These are phyloP conservation scores for Aspergillus olivimuriae DNA, from an alignment of 495 filamentous ascomycete genomes.

Conservation along the genomic window DNA sequence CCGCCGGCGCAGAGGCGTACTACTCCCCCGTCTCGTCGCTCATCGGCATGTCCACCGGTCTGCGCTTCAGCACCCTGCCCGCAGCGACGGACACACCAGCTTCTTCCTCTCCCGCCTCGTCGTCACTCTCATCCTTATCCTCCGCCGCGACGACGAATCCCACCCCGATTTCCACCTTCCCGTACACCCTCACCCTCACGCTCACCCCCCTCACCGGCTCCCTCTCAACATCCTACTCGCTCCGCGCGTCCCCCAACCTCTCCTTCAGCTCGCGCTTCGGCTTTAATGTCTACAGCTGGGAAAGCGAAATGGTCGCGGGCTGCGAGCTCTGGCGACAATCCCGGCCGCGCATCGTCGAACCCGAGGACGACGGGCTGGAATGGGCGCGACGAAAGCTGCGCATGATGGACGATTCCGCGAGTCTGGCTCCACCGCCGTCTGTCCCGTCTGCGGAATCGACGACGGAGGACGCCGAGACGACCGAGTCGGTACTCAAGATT, in stretches of 20 bases:
- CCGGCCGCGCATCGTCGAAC: slow-evolving; percentile 28
- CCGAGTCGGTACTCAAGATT: slow-evolving; percentile 84
- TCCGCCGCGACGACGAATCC: slow-evolving; percentile 16
- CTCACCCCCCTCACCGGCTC: slow-evolving; percentile 91
- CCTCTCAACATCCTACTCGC: slow-evolving; percentile 81
- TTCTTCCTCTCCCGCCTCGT: slow-evolving; percentile 13
- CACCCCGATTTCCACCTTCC: slow-evolving; percentile 51
- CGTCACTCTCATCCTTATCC: slow-evolving; percentile 12
- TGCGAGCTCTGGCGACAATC: slow-evolving; percentile 77
- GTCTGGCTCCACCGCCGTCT: slow-evolving; percentile 13
- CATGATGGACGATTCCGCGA: slow-evolving; percentile 18
- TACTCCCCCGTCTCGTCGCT: slow-evolving; percentile 90
- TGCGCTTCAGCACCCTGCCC: slow-evolving; percentile 89
- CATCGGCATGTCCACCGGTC: slow-evolving; percentile 72
- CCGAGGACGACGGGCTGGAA: slow-evolving; percentile 34
- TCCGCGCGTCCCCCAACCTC: slow-evolving; percentile 72
- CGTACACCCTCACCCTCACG: slow-evolving; percentile 86
- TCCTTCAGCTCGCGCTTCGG: slow-evolving; percentile 85
- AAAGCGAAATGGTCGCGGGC: slow-evolving; percentile 85
- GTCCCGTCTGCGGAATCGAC: slow-evolving; percentile 11
- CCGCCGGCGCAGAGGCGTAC: slow-evolving; percentile 87
- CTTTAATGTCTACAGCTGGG: slow-evolving; percentile 97
- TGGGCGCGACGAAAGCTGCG: slow-evolving; percentile 41
- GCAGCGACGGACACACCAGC: slow-evolving; percentile 54
- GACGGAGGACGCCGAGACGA: slow-evolving; percentile 51